phyloP scores from a whole-genome alignment of 1,284 basidiomycete genomes.

The Wallemia hederae region DNA sequence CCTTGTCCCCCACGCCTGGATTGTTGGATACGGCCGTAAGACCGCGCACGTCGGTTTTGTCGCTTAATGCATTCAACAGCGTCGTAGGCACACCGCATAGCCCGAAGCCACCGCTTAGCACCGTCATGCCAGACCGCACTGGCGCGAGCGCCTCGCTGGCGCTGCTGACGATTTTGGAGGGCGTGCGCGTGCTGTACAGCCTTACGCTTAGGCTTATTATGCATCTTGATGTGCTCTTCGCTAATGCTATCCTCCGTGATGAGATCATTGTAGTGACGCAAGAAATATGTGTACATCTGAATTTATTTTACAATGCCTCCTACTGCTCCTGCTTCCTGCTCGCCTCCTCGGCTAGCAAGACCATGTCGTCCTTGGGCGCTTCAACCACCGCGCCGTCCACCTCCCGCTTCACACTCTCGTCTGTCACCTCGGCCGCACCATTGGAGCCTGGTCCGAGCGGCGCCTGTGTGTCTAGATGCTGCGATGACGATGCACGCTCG shows the following conservation, averaged over 20 bases:
- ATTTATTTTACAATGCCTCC: no score
- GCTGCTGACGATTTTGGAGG: constrained; percentile 2
- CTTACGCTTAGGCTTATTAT: no score
- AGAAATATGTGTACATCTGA: no score
- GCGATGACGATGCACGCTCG: neutral
- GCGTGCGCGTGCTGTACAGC: neutral
- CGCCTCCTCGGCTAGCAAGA: neutral
- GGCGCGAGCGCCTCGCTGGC: constrained; percentile 4
- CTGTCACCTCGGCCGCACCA: neutral
- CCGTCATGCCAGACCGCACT: constrained; percentile 1
- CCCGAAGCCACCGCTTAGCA: constrained; percentile 12
- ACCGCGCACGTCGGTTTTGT: constrained; percentile 35
- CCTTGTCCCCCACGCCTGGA: constrained; percentile 4
- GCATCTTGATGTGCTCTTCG: no score
- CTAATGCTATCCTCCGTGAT: no score
- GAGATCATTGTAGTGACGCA: no score
- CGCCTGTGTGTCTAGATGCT: neutral
- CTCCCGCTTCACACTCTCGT: neutral
- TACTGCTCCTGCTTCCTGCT: no score
- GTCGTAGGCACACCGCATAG: constrained; percentile 31
- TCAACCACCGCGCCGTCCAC: neutral
- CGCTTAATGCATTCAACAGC: constrained; percentile 45
- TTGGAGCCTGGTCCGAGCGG: neutral
- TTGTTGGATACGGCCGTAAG: constrained; percentile 75
- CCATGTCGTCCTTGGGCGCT: neutral